Percentiles rank a stretch among this genome's conserved stretches.
phyloP scores from a whole-genome alignment of 305 asterid genomes.

The Rubia occidens region DNA sequence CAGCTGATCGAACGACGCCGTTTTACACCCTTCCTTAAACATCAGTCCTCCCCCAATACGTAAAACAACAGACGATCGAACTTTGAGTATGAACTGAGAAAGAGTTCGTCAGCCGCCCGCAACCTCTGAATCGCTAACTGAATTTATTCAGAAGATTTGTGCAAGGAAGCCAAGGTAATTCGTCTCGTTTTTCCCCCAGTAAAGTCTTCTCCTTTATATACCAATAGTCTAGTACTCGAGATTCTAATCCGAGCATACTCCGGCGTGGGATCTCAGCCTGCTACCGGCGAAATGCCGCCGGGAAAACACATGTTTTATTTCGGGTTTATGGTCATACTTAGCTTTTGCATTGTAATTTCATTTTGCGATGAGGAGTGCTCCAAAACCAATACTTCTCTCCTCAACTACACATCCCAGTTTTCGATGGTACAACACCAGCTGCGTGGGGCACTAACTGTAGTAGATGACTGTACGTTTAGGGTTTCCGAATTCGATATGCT shows the following conservation, averaged over 20 bases:
- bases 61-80: background rate
- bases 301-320: constrained; percentile 9
- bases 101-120: background rate
- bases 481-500: constrained; percentile 86
- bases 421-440: constrained; percentile 89
- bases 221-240: background rate
- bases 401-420: constrained; percentile 73
- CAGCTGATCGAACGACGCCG: background rate
- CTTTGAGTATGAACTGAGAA: background rate
- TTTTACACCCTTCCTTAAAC: background rate
- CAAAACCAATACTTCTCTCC: constrained; percentile 41
- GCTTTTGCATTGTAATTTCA: constrained; percentile 18
- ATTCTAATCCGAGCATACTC: constrained; percentile 1
- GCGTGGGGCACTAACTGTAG: constrained; percentile 56
- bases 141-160: background rate
- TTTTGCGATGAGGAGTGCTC: constrained; percentile 51
- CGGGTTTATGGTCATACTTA: constrained; percentile 26
- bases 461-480: constrained; percentile 67
- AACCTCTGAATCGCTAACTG: background rate
- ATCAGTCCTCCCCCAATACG: background rate
- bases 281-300: constrained; percentile 15
- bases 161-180: constrained; percentile 5
- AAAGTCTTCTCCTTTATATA: constrained; percentile 1
- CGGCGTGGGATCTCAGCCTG: constrained; percentile 10
- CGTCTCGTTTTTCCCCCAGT: background rate